phyloP scores from a whole-genome alignment of 306 rosid genomes.

The Acacia melanoxylon region DNA sequence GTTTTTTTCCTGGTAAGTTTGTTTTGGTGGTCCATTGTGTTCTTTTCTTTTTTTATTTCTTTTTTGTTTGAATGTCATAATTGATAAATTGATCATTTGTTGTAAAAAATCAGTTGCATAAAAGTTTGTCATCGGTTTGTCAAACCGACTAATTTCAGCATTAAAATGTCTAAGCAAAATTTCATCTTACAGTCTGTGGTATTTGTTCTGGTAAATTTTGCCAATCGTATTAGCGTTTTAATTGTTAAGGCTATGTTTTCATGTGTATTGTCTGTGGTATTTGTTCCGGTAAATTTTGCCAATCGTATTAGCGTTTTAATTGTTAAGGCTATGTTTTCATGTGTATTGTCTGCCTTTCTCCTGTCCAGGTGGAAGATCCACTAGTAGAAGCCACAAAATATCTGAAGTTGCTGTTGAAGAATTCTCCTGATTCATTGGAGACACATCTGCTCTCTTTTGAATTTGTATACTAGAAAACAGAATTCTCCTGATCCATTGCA shows the following conservation, averaged over 20 bases:
- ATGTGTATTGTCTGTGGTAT: neutral
- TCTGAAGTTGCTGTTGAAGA: conserved; percentile 91
- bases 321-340: neutral
- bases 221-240: no score
- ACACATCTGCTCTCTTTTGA: conserved; percentile 94
- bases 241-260: no score
- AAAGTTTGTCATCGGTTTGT: neutral
- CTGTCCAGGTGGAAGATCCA: conserved; percentile 69
- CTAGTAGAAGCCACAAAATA: conserved; percentile 86
- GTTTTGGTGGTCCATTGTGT: no score
- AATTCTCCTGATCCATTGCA: no score
- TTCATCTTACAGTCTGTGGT: no score
- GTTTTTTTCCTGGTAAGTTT: no score
- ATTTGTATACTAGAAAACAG: conserved; percentile 73
- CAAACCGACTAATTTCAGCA: neutral
- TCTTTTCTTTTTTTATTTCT: neutral
- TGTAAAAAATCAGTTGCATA: neutral
- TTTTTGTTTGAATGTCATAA: neutral
- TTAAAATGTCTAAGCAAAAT: neutral
- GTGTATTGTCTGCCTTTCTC: neutral
- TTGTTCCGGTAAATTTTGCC: neutral
- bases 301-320: neutral
- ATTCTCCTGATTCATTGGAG: conserved; percentile 78
- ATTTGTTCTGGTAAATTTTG: no score
- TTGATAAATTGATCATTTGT: neutral